Evolutionary conservation across 2,329 filamentous ascomycete species (phyloP).

Genomic region (Aspergillus nomiae): DNA sequence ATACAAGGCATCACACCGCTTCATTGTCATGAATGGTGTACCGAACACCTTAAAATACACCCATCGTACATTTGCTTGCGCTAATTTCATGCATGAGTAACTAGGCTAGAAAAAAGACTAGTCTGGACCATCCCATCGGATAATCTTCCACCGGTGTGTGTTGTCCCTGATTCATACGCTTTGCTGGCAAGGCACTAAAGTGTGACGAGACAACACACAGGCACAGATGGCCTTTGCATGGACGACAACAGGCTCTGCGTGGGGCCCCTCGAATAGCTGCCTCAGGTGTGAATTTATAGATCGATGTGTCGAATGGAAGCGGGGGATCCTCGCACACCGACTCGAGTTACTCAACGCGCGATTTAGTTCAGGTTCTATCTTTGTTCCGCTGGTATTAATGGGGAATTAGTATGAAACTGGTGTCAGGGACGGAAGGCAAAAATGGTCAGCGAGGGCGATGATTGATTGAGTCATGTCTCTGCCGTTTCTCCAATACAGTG

Average conservation of each 20-base stretch:
- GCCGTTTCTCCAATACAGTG: not conserved
- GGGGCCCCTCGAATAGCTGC: not conserved
- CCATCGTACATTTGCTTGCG: not conserved
- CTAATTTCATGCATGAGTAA: not conserved
- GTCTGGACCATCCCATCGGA: not conserved
- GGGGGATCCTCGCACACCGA: not conserved
- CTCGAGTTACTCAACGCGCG: not conserved
- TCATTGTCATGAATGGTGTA: not conserved
- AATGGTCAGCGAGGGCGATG: not conserved
- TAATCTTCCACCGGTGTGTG: not conserved
- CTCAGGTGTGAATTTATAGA: not conserved
- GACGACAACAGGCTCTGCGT: not conserved
- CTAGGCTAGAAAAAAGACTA: not conserved
- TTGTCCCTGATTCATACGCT: not conserved
- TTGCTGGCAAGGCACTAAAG: slow-evolving; percentile 1
- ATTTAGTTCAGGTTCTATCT: not conserved
- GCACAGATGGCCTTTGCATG: not conserved
- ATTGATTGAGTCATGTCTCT: not conserved
- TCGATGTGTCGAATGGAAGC: not conserved
- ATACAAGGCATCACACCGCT: not conserved
- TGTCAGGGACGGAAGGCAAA: slow-evolving; percentile 8
- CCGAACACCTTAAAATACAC: not conserved
- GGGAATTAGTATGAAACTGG: not conserved
- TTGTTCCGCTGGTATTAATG: not conserved
- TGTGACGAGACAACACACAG: not conserved